Evolutionary conservation across 1,284 basidiomycete genomes (phyloP).

Genomic region (Puccinia horiana): DNA sequence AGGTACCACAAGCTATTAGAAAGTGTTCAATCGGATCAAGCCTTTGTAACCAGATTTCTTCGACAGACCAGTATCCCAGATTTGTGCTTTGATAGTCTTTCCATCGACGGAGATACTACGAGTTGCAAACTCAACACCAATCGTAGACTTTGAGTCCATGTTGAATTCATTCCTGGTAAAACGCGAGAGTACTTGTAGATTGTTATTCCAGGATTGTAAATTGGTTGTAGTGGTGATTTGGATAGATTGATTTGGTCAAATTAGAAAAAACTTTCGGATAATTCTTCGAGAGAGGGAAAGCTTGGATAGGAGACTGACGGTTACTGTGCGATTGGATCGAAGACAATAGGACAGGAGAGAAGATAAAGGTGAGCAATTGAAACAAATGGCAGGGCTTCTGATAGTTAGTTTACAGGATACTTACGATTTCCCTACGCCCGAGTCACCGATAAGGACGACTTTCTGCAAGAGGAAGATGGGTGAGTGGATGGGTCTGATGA

Average conservation of each 20-base stretch:
- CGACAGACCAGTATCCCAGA: slow-evolving; percentile 93
- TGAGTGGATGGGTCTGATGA: not conserved
- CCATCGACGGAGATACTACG: slow-evolving; percentile 90
- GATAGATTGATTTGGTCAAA: not conserved
- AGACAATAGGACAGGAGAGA: not conserved
- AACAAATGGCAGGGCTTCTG: not conserved
- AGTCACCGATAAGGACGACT: slow-evolving; percentile 98
- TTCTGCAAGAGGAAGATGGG: slow-evolving; percentile 56
- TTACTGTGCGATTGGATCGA: slow-evolving; percentile 8
- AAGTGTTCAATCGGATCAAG: not conserved
- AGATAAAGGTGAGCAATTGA: not conserved
- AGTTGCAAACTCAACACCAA: slow-evolving; percentile 98
- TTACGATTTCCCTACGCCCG: slow-evolving; percentile 89
- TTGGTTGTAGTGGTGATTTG: not conserved
- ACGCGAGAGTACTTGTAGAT: slow-evolving; percentile 67
- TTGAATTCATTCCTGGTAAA: slow-evolving; percentile 99
- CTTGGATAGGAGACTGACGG: slow-evolving; percentile 30
- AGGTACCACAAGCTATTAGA: not conserved
- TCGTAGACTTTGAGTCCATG: slow-evolving; percentile 96
- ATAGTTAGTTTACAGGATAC: not conserved
- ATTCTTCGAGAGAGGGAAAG: not conserved
- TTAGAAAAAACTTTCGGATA: not conserved
- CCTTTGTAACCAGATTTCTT: slow-evolving; percentile 7
- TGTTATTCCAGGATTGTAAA: not conserved
- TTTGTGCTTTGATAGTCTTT: slow-evolving; percentile 98